Evolutionary conservation across 2,329 filamentous ascomycete species (phyloP), one percentile per base, ranked within the genome.

Genomic region (Pleomassaria siparia): DNA sequence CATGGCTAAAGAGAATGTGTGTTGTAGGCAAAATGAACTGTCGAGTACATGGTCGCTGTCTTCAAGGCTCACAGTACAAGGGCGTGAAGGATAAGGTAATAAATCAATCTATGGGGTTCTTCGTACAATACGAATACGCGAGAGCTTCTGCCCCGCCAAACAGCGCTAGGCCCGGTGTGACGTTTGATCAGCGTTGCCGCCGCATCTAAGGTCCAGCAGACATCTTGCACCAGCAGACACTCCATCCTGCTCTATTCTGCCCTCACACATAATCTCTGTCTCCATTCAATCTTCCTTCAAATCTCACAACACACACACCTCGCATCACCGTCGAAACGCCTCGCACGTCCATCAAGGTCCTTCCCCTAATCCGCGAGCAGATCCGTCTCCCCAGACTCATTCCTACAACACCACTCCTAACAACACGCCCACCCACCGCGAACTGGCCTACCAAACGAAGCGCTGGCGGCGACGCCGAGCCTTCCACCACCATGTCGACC

Each of bases 401-500:
- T 41, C 46, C 21, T 8, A 15, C 22, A 16, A 50, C 20, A 16
- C 39, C 18, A 30, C 26, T 18, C 20, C 32, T 9, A 15, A 29
- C 22, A 52, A 47, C 33, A 26, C 20, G 12, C 21, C 25, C 15
- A 4, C 33, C 12, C 6, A 11, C 25, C 13, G 21, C 33, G 44
- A 57, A 53, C 49, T 67, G 62, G 63, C 53, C 62, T 16, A 29
- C 15, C 32, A 51, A 41, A 21, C 28, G 58, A 0, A 43, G 50
- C 16, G 40, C 47, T 40, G 53, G 58, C 49, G 53, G 50, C 45
- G 40, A 33, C 43, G 50, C 40, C 50, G 50, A 47, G 22, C 53
- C 53, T 22, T 44, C 52, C 11, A 56, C 60, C 47, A 60, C 62
- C 41, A 77, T 77, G 75, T 67, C 74, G 28, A 70, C 64, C 26